Conservation (phyloP, 2,329 filamentous ascomycete species). For the Trichoderma gracile region DNA sequence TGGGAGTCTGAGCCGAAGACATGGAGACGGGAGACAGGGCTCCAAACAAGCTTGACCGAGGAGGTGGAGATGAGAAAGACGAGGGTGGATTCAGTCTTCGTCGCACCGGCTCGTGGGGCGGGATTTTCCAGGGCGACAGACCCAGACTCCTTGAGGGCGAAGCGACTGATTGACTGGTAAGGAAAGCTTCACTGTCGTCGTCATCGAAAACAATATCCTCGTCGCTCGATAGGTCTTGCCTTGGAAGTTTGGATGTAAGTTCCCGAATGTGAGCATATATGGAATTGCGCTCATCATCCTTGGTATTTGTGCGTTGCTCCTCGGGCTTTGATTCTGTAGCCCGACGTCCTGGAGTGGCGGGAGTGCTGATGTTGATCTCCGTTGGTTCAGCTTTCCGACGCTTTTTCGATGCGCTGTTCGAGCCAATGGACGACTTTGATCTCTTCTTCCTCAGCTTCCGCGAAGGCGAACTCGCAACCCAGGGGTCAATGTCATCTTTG, state of each 20-base stretch:
- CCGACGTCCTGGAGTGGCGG: conserved; percentile 13
- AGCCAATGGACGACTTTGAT: background rate
- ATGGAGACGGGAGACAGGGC: conserved; percentile 1
- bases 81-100: background rate
- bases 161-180: background rate
- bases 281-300: background rate
- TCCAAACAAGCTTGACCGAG: background rate
- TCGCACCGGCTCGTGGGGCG: background rate
- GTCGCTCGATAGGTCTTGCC: conserved; percentile 8
- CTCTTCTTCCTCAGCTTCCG: conserved; percentile 3
- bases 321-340: background rate
- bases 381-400: background rate
- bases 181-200: background rate
- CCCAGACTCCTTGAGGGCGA: background rate
- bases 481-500: conserved; percentile 26
- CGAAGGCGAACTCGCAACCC: conserved; percentile 20
- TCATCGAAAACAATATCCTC: background rate
- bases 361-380: background rate
- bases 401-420: background rate
- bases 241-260: conserved; percentile 8
- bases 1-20: conserved; percentile 8
- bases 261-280: conserved; percentile 19
- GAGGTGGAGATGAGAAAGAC: background rate
- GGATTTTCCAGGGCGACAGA: background rate
- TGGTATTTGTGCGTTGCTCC: background rate